Base-by-base conservation (phyloP, 2,329 filamentous ascomycete species). In the Truncatella angustata region DNA sequence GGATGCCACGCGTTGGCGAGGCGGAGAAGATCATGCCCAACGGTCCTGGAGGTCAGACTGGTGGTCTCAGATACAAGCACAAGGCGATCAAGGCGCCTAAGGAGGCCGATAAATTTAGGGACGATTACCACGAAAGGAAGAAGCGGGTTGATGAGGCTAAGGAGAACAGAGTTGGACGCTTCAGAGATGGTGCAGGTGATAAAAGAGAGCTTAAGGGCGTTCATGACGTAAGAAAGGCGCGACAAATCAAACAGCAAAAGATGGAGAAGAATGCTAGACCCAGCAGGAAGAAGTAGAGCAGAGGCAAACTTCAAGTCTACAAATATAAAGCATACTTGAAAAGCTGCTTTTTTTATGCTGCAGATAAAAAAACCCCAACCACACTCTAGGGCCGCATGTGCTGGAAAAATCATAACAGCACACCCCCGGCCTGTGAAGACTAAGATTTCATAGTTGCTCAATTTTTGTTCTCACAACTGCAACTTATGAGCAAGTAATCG, bases 191-290 rank as follows among this genome's bases (percentile, higher is more conserved):
- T 28, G 80, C 77, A 60, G 88, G 88, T 51, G 87, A 60, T 46
- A 70, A 73, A 68, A 74, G 77, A 66, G 93, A 97, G 76, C 74
- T 97, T 65, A 91, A 87, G 77, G 88, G 82, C 52, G 84, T 84
- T 52, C 86, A 93, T 40, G 91, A 96, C 67, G 91, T 97, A 59
- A 82, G 88, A 63, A 96, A 91, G 78, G 84, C 86, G 55, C 82
- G 94, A 65, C 85, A 86, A 68, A 66, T 91, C 64, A 81, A 88
- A 76, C 88, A 96, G 75, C 82, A 80, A 73, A 84, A 82, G 67
- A 85, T 77, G 68, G 87, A 88, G 66, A 97, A 99, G 84, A 97
- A 96, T 70, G 92, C 90, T 7, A 78, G 93, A 63, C 91, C 91
- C 6, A 66, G 26, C 26, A 44, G 40, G 40, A 44, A 28, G 23